Base-by-base conservation (phyloP, 805 yeast genomes). In the Jamesozyma lodderae region DNA sequence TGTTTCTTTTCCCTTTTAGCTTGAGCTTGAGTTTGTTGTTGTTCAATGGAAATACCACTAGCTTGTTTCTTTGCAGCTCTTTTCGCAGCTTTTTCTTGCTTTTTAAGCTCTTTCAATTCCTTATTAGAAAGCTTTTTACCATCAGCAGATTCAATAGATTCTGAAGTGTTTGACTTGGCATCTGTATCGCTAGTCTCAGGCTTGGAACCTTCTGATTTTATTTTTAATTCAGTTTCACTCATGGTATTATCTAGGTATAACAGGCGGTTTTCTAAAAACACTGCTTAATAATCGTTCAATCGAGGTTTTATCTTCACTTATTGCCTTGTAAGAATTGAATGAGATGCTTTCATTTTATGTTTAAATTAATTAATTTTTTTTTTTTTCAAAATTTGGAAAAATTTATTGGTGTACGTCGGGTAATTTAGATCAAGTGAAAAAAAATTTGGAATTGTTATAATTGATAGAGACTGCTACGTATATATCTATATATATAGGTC, bases 81-180 rank as follows among this genome's bases (percentile, higher is more conserved):
- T 58, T 85, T 84, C 28, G 92, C 94, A 11, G 92, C 92, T 63
- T 90, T 88, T 53, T 87, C 95, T 51, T 76, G 76, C 67, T 87
- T 88, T 58, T 86, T 84, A 74, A 79, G 66, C 51, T 85, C 96
- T 59, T 88, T 88, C 44, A 85, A 68, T 59, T 88, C 94, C 51
- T 86, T 87, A 47, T 84, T 84, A 8, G 83, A 62, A 31, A 80
- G 58, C 39, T 63, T 61, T 42, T 57, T 57, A 23, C 52, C 42
- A 9, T 40, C 27, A 2, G 33, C 14, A 17, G 37, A 23, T 24
- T 25, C 19, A 14, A 10, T 29, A 19, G 28, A 21, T 13, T 41
- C 33, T n/a, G 8, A 18, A n/a, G 31, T 31, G 20, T 40, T 18
- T n/a, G 19, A 22, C 11, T 31, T 9, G 6, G 37, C 14, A 19